Base-by-base conservation (phyloP, 495 filamentous ascomycete species). In the Chaetomidium leptoderma region DNA sequence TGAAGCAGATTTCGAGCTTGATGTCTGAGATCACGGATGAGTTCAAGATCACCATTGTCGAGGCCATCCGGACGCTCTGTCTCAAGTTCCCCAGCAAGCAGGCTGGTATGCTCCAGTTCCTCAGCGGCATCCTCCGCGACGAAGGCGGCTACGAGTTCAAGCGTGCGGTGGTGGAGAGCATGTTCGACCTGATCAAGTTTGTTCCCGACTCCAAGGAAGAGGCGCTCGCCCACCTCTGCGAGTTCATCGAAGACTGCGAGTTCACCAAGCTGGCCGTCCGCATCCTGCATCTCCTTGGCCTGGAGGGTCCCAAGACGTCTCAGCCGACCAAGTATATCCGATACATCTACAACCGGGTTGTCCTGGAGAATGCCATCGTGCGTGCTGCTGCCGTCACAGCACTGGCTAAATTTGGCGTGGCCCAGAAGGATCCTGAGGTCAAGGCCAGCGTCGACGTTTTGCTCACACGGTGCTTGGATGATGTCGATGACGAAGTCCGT, bases 231-330 rank as follows among this genome's bases (percentile, higher is more conserved):
- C 93, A 97, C 69, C 83, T 99, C 16, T 97, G 92, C 75, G 93
- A 99, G 69, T 99, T 99, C 72, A 97, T 99, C 61, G 93, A 99
- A 72, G 93, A 99, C 69, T 99, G 93, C 78, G 93, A 99, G 66
- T 99, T 97, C 72, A 97, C 93, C 17, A 99, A 99, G 75, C 81
- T 99, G 52, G 92, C 95, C 35, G 92, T 99, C 47, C 85, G 95
- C 43, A 91, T 97, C 59, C 76, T 99, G 36, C 92, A 97, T 74
- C 81, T 97, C 27, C 83, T 99, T 32, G 93, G 95, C 62, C 79
- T 89, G 24, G 93, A 99, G 76, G 95, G 93, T 19, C 95, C 95
- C 32, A 95, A 91, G 78, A 97, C 95, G 6, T 85, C 89, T 6
- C 89, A 96, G 62, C 95, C 93, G 4, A 97, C 92, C 53, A 97